Percentiles rank a stretch among this genome's conserved stretches.
Evolutionary conservation across 208 protist genomes (phyloP).

Genomic region (Angomonas deanei): DNA sequence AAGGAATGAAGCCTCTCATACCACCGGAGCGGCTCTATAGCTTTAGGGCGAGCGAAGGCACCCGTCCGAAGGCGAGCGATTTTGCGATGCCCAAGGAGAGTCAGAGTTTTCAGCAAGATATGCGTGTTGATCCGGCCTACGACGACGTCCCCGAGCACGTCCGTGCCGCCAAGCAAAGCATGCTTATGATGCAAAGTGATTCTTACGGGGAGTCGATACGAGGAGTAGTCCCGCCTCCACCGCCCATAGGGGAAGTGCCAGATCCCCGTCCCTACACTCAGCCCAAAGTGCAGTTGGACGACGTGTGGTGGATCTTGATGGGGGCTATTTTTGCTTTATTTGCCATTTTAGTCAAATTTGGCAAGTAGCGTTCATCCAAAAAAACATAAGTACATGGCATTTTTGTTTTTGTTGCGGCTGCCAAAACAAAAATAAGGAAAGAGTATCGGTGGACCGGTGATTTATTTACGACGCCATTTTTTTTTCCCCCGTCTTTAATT

Average conservation of each 20-base stretch:
- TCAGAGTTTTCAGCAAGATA: slow-evolving; percentile 31
- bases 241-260: slow-evolving; percentile 15
- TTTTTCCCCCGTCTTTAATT: slow-evolving; percentile 9
- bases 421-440: too few species aligned
- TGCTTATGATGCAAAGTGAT: slow-evolving; percentile 50
- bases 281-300: slow-evolving; percentile 28
- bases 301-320: slow-evolving; percentile 43
- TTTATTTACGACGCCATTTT: slow-evolving; percentile 11
- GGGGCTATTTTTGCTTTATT: slow-evolving; percentile 26
- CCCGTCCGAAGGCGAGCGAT: not conserved
- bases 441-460: too few species aligned
- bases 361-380: slow-evolving; percentile 27
- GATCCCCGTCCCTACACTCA: slow-evolving; percentile 19
- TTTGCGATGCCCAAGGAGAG: slow-evolving; percentile 13
- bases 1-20: slow-evolving; percentile 35
- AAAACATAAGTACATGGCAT: too few species aligned
- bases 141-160: slow-evolving; percentile 40
- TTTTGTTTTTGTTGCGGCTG: too few species aligned
- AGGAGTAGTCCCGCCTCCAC: slow-evolving; percentile 52
- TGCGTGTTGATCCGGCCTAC: slow-evolving; percentile 32
- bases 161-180: slow-evolving; percentile 35
- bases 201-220: slow-evolving; percentile 42
- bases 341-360: slow-evolving; percentile 32
- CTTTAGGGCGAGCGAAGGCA: too few species aligned
- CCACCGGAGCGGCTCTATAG: not conserved